These are phyloP conservation scores for Stachybotrys echinatus DNA, from an alignment of 2,329 filamentous ascomycete species.

Conservation along the genomic window DNA sequence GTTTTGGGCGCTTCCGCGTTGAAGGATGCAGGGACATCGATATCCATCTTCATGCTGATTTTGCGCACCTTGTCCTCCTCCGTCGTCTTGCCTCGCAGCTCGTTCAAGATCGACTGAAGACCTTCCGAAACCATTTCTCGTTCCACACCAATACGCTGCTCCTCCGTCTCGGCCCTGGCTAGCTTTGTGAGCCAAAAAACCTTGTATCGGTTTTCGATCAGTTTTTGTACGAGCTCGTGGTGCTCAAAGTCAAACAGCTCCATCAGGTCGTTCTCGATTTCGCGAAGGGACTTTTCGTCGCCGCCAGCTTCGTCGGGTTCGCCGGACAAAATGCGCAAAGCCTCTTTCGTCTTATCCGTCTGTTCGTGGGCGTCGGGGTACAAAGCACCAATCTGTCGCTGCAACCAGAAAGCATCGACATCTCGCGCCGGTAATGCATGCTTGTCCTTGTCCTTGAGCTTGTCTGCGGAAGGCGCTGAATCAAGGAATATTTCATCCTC, in stretches of 20 bases:
- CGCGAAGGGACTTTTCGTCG: conserved; percentile 78
- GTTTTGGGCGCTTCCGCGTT: conserved; percentile 41
- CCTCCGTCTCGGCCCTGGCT: conserved; percentile 74
- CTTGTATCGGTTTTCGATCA: conserved; percentile 89
- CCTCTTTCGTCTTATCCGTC: conserved; percentile 84
- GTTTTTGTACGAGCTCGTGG: conserved; percentile 83
- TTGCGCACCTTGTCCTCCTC: conserved; percentile 57
- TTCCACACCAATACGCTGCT: conserved; percentile 72
- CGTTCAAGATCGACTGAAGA: conserved; percentile 78
- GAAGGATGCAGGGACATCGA: conserved; percentile 65
- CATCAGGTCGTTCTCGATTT: conserved; percentile 98
- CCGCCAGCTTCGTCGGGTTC: conserved; percentile 64
- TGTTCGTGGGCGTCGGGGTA: conserved; percentile 91
- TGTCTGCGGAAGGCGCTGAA: conserved; percentile 46
- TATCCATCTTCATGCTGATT: conserved; percentile 92
- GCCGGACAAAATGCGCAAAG: conserved; percentile 76
- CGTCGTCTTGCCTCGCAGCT: conserved; percentile 70
- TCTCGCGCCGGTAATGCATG: conserved; percentile 74
- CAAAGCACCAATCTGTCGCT: conserved; percentile 81
- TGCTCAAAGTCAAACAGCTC: conserved; percentile 97
- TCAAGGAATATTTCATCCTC: conserved; percentile 87
- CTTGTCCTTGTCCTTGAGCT: conserved; percentile 45
- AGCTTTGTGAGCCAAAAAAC: conserved; percentile 92
- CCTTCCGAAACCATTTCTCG: conserved; percentile 89
- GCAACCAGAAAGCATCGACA: conserved; percentile 96